Conservation (phyloP, 2,329 filamentous ascomycete genomes). For the Lomentospora prolificans region DNA sequence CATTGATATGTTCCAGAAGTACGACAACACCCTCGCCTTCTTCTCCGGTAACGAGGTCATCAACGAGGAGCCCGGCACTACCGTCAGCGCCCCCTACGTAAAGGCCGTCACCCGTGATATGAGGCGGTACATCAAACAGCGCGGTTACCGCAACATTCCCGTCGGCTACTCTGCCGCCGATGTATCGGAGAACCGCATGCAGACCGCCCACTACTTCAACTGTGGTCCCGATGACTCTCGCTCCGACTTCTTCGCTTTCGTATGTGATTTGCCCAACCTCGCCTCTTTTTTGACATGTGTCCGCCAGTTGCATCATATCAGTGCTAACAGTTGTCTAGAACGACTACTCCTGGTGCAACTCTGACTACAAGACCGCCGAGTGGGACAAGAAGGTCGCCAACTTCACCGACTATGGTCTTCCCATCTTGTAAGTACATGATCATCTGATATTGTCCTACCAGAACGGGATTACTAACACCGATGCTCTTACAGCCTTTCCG, state of each 20-base stretch:
- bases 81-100: conserved; percentile 59
- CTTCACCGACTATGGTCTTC: conserved; percentile 77
- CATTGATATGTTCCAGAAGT: conserved; percentile 72
- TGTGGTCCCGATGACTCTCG: conserved; percentile 76
- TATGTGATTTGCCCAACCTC: conserved; percentile 6
- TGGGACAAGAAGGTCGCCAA: conserved; percentile 86
- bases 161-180: conserved; percentile 73
- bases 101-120: conserved; percentile 73
- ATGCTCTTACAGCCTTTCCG: conserved; percentile 53
- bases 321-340: conserved; percentile 36
- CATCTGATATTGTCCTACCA: too few species aligned
- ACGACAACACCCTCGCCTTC: conserved; percentile 79
- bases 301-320: neutral
- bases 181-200: conserved; percentile 72
- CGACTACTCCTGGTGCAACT: conserved; percentile 81
- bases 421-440: conserved; percentile 55
- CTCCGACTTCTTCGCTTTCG: conserved; percentile 77
- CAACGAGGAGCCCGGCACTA: conserved; percentile 55
- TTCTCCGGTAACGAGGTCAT: conserved; percentile 77
- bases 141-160: conserved; percentile 55
- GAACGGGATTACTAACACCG: neutral
- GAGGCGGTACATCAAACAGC: conserved; percentile 56
- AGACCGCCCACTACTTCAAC: conserved; percentile 90
- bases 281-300: neutral
- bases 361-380: conserved; percentile 58